phyloP scores from a whole-genome alignment of 441 rosid genomes.

The Pelargonium myrrhifolium region DNA sequence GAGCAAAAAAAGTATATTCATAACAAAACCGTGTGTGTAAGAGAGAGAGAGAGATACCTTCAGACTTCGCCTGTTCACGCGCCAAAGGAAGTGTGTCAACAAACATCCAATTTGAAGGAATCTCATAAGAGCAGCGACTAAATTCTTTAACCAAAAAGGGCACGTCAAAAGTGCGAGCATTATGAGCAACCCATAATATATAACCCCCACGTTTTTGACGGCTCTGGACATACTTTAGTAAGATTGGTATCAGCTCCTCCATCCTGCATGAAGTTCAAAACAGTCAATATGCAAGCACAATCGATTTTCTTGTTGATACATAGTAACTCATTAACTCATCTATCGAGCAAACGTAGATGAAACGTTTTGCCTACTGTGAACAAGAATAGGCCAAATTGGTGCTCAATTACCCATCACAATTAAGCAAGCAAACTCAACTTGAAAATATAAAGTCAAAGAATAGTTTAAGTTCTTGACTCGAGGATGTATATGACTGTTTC shows the following conservation, averaged over 20 bases:
- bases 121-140: constrained; percentile 49
- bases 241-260: constrained; percentile 71
- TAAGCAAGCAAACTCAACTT: neutral
- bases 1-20: too few relatives aligned
- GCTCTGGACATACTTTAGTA: constrained; percentile 53
- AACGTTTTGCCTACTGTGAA: neutral
- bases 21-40: neutral
- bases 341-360: neutral
- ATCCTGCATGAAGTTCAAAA: constrained; percentile 42
- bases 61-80: constrained; percentile 51
- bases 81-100: constrained; percentile 58
- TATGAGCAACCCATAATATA: constrained; percentile 63
- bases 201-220: constrained; percentile 72
- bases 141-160: constrained; percentile 66
- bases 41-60: constrained; percentile 35
- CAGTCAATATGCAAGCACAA: constrained; percentile 3
- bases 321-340: neutral
- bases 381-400: neutral
- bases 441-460: neutral
- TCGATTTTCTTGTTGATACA: neutral
- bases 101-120: constrained; percentile 65
- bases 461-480: neutral
- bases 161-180: constrained; percentile 65
- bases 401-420: neutral
- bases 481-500: neutral